These are phyloP conservation scores for Pseudogymnoascus sp. DNA, from an alignment of 2,329 filamentous ascomycete genomes.

Conservation along the genomic window DNA sequence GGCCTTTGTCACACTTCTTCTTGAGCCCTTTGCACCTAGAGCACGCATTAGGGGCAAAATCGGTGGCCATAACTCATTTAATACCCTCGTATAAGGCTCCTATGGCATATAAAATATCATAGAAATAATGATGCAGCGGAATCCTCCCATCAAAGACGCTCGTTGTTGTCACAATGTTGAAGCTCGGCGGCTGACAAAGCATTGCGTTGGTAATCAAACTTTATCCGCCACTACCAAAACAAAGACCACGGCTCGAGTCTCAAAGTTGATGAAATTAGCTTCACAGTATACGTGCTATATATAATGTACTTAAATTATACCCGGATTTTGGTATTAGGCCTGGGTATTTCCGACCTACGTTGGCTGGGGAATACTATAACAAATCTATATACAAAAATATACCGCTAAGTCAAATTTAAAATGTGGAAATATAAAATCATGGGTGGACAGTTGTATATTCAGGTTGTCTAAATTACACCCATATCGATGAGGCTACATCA, in stretches of 20 bases:
- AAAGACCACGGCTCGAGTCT: background rate
- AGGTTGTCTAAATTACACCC: background rate
- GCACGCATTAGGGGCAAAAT: constrained; percentile 9
- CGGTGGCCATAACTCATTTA: background rate
- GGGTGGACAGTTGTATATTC: constrained; percentile 1
- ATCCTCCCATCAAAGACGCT: background rate
- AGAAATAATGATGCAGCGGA: background rate
- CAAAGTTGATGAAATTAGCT: background rate
- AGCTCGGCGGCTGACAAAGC: background rate
- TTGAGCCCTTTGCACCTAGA: constrained; percentile 14
- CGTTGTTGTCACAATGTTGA: background rate
- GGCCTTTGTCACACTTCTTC: constrained; percentile 15
- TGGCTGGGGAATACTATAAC: background rate
- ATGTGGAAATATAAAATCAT: background rate
- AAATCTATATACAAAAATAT: background rate
- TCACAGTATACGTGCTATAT: background rate
- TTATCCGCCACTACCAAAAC: background rate
- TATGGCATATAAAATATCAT: background rate
- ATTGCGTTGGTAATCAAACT: background rate
- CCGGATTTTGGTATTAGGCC: background rate
- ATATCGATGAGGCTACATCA: background rate
- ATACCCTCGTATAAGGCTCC: background rate
- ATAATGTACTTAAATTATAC: background rate
- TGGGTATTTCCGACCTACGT: background rate
- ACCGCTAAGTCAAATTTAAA: background rate